Evolutionary conservation across 1,139 yeast genomes (phyloP).

Genomic region (Geotrichum restrictum): DNA sequence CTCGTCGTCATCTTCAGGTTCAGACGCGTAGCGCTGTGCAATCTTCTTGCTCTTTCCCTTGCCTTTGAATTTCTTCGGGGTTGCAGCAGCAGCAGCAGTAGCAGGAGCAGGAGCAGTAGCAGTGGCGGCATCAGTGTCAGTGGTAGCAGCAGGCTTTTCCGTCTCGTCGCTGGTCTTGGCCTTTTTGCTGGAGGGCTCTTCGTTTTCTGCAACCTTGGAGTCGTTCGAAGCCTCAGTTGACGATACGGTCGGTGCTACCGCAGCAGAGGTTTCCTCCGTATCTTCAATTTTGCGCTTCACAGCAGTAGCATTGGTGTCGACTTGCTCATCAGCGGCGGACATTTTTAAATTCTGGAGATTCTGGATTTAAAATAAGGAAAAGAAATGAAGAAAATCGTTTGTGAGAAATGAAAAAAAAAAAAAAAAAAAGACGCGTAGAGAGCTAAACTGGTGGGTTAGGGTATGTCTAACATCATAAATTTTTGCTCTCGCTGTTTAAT

Average conservation of each 20-base stretch:
- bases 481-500: too few species aligned
- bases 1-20: conserved; percentile 42
- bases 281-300: conserved; percentile 23
- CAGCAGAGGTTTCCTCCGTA: conserved; percentile 24
- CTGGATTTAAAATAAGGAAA: neutral
- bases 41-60: conserved; percentile 26
- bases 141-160: conserved; percentile 22
- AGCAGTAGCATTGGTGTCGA: conserved; percentile 13
- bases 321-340: conserved; percentile 23
- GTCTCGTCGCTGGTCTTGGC: conserved; percentile 23
- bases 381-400: neutral
- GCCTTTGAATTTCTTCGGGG: conserved; percentile 24
- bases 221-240: neutral
- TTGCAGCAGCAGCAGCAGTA: neutral
- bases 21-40: conserved; percentile 33
- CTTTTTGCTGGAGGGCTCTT: conserved; percentile 14
- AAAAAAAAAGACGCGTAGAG: neutral
- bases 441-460: neutral
- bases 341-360: conserved; percentile 11
- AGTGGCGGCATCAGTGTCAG: neutral
- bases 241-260: neutral
- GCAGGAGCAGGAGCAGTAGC: conserved; percentile 15
- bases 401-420: neutral
- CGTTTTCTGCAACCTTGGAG: neutral
- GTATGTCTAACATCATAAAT: neutral